A percentile compares a stretch with the other conserved stretches of the same genome.
Evolutionary conservation across 176 grass and related monocot genomes (phyloP).

Genomic region (Carex myosuroides): DNA sequence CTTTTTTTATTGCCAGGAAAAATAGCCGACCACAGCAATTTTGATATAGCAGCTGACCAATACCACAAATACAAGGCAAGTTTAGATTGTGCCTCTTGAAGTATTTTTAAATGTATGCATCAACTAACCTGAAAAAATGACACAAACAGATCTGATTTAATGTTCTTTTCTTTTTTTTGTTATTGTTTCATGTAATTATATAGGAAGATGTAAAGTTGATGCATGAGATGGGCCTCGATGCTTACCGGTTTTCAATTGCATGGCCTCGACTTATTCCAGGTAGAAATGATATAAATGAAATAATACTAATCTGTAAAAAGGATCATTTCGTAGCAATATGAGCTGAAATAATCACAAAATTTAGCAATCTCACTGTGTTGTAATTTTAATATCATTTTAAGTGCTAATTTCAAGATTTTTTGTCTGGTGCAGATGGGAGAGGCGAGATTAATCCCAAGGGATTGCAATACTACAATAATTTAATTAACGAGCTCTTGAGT

Average conservation of each 20-base stretch:
- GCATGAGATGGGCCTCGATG: conserved; percentile 69
- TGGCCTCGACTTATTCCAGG: conserved; percentile 65
- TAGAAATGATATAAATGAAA: neutral
- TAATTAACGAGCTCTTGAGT: conserved; percentile 56
- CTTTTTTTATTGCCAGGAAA: conserved; percentile 31
- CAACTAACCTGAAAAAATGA: neutral
- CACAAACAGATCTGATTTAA: neutral
- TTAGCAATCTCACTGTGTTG: neutral
- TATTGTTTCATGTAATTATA: neutral
- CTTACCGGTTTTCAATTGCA: conserved; percentile 74
- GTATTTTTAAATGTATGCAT: neutral
- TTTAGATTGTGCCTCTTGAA: neutral
- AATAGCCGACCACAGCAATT: conserved; percentile 23
- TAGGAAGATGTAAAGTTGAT: conserved; percentile 92
- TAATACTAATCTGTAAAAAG: neutral
- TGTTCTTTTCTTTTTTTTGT: neutral
- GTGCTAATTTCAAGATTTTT: conserved; percentile 1
- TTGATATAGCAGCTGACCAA: conserved; percentile 58
- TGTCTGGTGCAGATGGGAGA: conserved; percentile 49
- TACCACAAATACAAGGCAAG: conserved; percentile 74
- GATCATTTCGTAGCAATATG: neutral
- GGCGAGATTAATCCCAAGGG: conserved; percentile 80
- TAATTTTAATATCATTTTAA: neutral
- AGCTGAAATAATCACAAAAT: neutral
- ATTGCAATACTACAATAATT: conserved; percentile 78